Evolutionary conservation across 2,329 filamentous ascomycete genomes (phyloP), one percentile per base, ranked within the genome.

Genomic region (Arthrobotrys entomopaga): DNA sequence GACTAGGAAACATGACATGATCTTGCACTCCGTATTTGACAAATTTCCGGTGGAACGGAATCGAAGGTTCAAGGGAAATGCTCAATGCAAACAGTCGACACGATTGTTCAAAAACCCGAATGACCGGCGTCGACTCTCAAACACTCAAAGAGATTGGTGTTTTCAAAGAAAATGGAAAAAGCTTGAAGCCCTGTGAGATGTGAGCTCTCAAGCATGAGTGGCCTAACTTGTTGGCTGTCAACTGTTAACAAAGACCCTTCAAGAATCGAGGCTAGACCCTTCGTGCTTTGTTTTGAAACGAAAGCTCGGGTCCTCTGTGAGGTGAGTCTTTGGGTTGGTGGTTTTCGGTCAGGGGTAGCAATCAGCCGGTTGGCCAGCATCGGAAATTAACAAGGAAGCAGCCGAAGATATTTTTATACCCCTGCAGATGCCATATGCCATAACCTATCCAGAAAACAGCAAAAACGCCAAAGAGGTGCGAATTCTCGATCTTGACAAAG

Each of bases 341-440:
- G 40, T 4, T 4, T 3, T 43, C n/a, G 4, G 40, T 13, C n/a
- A 15, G 42, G 42, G 16, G 15, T 2, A 46, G 16, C 16, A 46
- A 19, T 5, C 29, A 34, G 6, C 29, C 42, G 13, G 42, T 46
- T 46, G 42, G 16, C 42, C 29, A 34, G 42, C 42, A 13, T 46
- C 42, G 42, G 42, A 46, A 46, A 46, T 46, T 46, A 46, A 46
- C 42, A 46, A 46, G 42, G 42, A 13, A 46, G 16, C 42, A 46
- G 16, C 42, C 13, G 16, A 46, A 13, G 13, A 46, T 46, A 46
- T 46, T 46, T 46, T n/a, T 46, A 46, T 19, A 46, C n/a, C 42
- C 42, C 42, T 46, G 42, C 42, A n/a, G 16, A 5, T 34, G 29
- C n/a, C 34, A 6, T 40, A 7, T 40, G 42, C 2, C 42, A 46